phyloP scores from a whole-genome alignment of 2,329 filamentous ascomycete species.

The Ascochyta viciae-villosae region DNA sequence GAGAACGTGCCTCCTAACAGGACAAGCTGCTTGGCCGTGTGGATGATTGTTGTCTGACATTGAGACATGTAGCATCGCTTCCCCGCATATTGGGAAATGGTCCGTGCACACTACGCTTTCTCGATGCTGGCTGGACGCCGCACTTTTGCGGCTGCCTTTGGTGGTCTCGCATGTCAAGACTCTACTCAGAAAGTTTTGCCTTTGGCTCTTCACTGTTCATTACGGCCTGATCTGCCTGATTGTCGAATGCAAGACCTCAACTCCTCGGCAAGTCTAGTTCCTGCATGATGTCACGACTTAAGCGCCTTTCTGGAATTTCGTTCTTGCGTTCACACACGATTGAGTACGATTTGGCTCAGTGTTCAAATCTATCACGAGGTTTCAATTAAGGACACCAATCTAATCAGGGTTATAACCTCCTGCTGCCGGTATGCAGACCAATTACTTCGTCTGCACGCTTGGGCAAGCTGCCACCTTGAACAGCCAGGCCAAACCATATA shows the following conservation, averaged over 20 bases:
- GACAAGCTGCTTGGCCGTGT: neutral
- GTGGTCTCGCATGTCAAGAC: neutral
- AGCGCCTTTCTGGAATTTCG: constrained; percentile 8
- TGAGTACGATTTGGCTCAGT: neutral
- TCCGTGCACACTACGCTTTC: neutral
- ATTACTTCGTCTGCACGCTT: constrained; percentile 68
- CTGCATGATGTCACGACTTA: constrained; percentile 42
- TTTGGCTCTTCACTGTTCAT: neutral
- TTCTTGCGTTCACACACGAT: neutral
- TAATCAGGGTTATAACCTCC: neutral
- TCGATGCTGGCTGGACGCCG: neutral
- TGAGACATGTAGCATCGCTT: neutral
- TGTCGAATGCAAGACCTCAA: neutral
- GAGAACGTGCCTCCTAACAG: neutral
- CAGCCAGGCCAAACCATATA: constrained; percentile 46
- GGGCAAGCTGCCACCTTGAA: constrained; percentile 59
- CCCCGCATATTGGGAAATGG: neutral
- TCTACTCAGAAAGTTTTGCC: neutral
- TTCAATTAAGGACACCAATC: neutral
- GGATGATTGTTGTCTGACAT: neutral
- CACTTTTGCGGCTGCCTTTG: neutral
- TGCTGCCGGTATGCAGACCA: constrained; percentile 41
- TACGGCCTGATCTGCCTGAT: neutral
- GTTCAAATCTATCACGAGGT: neutral
- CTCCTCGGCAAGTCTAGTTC: constrained; percentile 2